phyloP scores from a whole-genome alignment of 495 filamentous ascomycete genomes.

The Lophium mytilinum region DNA sequence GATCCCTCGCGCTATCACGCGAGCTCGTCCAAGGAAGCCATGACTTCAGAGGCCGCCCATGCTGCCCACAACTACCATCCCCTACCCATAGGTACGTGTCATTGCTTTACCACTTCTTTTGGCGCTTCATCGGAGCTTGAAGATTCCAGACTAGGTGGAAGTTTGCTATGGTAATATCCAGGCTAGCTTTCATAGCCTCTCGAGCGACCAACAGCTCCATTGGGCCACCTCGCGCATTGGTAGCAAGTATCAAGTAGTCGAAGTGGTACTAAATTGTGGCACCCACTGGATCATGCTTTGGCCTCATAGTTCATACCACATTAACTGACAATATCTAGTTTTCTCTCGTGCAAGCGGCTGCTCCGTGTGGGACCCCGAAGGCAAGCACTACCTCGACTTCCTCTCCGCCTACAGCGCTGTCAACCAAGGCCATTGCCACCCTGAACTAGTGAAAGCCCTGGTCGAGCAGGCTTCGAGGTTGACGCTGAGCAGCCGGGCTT shows the following conservation, averaged over 20 bases:
- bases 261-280: too few species aligned
- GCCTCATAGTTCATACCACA: not conserved
- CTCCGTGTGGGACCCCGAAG: conserved; percentile 95
- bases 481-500: conserved; percentile 90
- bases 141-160: not conserved
- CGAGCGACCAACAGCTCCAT: too few species aligned
- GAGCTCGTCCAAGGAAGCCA: conserved; percentile 67
- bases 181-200: too few species aligned
- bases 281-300: too few species aligned
- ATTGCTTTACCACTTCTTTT: not conserved
- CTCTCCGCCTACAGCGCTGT: conserved; percentile 96
- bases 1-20: conserved; percentile 61
- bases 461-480: conserved; percentile 83
- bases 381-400: conserved; percentile 95
- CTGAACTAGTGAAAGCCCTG: conserved; percentile 82
- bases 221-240: too few species aligned
- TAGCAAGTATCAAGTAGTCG: too few species aligned
- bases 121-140: not conserved
- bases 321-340: conserved; percentile 41
- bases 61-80: conserved; percentile 99
- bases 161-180: conserved; percentile 36
- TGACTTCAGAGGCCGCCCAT: conserved; percentile 69
- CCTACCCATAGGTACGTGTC: conserved; percentile 54
- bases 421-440: conserved; percentile 98
- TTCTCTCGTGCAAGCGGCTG: conserved; percentile 64